Percentiles rank a stretch among this genome's conserved stretches.
Evolutionary conservation across 2,329 filamentous ascomycete genomes (phyloP).

Genomic region (Pyrenophora graminea): DNA sequence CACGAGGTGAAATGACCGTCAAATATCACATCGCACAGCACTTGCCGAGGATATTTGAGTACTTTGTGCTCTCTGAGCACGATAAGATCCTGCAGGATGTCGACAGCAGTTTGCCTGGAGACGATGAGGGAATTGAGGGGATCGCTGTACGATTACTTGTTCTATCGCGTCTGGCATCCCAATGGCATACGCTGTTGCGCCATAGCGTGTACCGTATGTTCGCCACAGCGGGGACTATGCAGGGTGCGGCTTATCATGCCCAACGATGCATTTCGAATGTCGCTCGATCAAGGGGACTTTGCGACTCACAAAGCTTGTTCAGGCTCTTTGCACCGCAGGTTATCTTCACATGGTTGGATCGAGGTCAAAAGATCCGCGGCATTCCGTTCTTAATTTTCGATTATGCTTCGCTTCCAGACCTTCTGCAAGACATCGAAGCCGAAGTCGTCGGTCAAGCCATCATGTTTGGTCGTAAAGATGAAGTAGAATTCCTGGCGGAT

Average conservation of each 20-base stretch:
- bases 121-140: constrained; percentile 74
- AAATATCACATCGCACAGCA: constrained; percentile 75
- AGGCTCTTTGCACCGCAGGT: constrained; percentile 84
- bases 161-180: constrained; percentile 74
- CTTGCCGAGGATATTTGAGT: constrained; percentile 75
- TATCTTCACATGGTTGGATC: constrained; percentile 85
- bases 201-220: constrained; percentile 93
- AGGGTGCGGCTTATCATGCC: constrained; percentile 69
- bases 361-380: constrained; percentile 55
- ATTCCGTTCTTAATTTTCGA: constrained; percentile 88
- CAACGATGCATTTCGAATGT: constrained; percentile 71
- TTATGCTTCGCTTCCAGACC: constrained; percentile 68
- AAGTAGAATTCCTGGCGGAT: constrained; percentile 63
- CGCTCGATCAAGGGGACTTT: constrained; percentile 66
- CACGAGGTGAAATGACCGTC: constrained; percentile 67
- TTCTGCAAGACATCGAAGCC: constrained; percentile 71
- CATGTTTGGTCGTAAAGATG: constrained; percentile 75
- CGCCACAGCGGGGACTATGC: constrained; percentile 78
- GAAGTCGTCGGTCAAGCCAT: constrained; percentile 81
- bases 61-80: constrained; percentile 81
- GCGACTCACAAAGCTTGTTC: constrained; percentile 73
- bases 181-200: constrained; percentile 84
- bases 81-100: constrained; percentile 85
- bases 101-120: constrained; percentile 74
- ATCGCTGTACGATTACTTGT: constrained; percentile 82